These are phyloP conservation scores for Trichoderma sp. DNA, from an alignment of 2,329 filamentous ascomycete species.

Conservation along the genomic window DNA sequence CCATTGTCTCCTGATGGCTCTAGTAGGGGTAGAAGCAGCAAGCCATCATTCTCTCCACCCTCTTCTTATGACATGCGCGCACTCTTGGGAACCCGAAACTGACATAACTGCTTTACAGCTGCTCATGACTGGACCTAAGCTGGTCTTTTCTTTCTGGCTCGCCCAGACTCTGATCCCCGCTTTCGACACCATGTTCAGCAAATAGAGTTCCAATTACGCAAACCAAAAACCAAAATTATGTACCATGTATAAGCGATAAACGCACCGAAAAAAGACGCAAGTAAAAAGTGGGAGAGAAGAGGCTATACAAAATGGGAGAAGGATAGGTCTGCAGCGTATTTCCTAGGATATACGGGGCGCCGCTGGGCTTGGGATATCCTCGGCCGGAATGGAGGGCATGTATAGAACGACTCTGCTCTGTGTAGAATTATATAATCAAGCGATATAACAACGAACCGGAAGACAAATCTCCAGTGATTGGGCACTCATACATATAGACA, in stretches of 20 bases:
- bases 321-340: conserved; percentile 6
- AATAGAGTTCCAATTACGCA: conserved; percentile 1
- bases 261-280: not conserved
- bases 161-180: conserved; percentile 96
- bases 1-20: conserved; percentile 5
- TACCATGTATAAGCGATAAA: conserved; percentile 20
- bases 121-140: conserved; percentile 97
- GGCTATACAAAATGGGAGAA: not conserved
- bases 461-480: not conserved
- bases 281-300: not conserved
- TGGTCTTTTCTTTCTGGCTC: conserved; percentile 99
- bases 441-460: conserved; percentile 16
- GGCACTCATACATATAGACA: no score
- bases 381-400: conserved; percentile 23
- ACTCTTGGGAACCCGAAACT: conserved; percentile 26
- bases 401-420: conserved; percentile 31
- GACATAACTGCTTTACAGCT: conserved; percentile 52
- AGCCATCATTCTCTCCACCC: not conserved
- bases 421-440: conserved; percentile 26
- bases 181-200: conserved; percentile 58
- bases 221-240: not conserved
- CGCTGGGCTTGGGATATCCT: conserved; percentile 19
- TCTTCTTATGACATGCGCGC: not conserved
- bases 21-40: not conserved
- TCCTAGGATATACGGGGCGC: conserved; percentile 13